A percentile compares a stretch with the other conserved stretches of the same genome.
Evolutionary conservation across 2,329 filamentous ascomycete genomes (phyloP).

Genomic region (Colletotrichum tanaceti): DNA sequence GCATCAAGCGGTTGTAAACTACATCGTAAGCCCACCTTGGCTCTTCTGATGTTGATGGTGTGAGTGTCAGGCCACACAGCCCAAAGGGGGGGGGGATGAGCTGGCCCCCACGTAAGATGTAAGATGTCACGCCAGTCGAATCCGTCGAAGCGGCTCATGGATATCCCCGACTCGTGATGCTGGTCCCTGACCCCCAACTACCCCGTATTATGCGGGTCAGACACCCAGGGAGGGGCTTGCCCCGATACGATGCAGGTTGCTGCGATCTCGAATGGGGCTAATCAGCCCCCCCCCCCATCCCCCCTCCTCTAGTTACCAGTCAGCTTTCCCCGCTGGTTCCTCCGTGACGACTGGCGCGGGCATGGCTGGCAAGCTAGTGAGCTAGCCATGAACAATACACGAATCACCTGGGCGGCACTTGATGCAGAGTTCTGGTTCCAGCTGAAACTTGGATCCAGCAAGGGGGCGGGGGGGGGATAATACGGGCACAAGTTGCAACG

Average conservation of each 20-base stretch:
- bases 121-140: slow-evolving; percentile 6
- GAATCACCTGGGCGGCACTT: slow-evolving; percentile 23
- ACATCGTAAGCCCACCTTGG: background rate
- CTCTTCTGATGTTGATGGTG: background rate
- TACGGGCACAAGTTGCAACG: background rate
- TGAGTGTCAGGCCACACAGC: background rate
- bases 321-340: slow-evolving; percentile 25
- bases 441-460: slow-evolving; percentile 17
- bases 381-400: background rate
- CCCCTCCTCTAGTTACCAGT: too few species aligned
- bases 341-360: background rate
- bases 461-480: slow-evolving; percentile 9
- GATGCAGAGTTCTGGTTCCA: slow-evolving; percentile 15
- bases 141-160: slow-evolving; percentile 29
- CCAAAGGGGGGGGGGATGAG: background rate
- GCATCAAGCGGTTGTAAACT: background rate
- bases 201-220: slow-evolving; percentile 7
- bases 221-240: background rate
- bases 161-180: slow-evolving; percentile 4
- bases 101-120: slow-evolving; percentile 30
- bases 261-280: background rate
- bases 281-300: too few species aligned
- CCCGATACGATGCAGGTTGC: slow-evolving; percentile 7
- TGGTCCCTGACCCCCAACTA: slow-evolving; percentile 38
- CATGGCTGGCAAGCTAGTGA: background rate